Base-by-base conservation (phyloP, 164 flowering plant genomes). In the Nelumbo lutea region DNA sequence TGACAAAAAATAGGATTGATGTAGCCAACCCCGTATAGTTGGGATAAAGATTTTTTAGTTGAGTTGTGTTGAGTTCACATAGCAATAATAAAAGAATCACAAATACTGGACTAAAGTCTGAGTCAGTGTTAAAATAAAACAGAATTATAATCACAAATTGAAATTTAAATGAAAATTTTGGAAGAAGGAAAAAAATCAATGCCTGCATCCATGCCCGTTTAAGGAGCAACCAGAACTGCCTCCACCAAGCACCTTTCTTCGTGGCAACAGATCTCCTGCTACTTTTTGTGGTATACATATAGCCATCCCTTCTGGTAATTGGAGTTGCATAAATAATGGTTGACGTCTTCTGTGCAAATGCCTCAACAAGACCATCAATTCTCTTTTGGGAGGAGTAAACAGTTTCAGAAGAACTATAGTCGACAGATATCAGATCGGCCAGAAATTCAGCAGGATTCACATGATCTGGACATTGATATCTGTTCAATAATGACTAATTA, bases 121-220 rank as follows among this genome's bases (percentile, higher is more conserved):
- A 27, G 27, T 27, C 27, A 27, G 27, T 27, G 27, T 27, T 27
- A 27, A 27, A 27, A 27, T 27, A 27, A 27, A 27, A 27, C 27
- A 27, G 27, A 27, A 27, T 27, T 27, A 27, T 27, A 27, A 27
- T 27, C 27, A 27, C 27, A 27, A 27, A 27, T 27, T 27, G 27
- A 27, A 27, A 27, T 27, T 27, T 38, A 59, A n/a, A 13, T 15
- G 42, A 47, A 44, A 62, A 52, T 38, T 46, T 42, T 53, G 66
- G 59, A 52, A 47, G 42, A 3, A 42, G 13, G 56, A 68, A 60
- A 65, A 47, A 57, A 78, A 63, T 2, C 70, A 90, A 27, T 27
- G 27, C 97, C 91, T 95, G 99, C 98, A 95, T 87, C 97, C 99
- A 95, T 65, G 99, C 99, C 65, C 99, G 97, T 73, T 73, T 90